phyloP scores from a whole-genome alignment of 331 rosid genomes.

The Telfairia occidentalis region DNA sequence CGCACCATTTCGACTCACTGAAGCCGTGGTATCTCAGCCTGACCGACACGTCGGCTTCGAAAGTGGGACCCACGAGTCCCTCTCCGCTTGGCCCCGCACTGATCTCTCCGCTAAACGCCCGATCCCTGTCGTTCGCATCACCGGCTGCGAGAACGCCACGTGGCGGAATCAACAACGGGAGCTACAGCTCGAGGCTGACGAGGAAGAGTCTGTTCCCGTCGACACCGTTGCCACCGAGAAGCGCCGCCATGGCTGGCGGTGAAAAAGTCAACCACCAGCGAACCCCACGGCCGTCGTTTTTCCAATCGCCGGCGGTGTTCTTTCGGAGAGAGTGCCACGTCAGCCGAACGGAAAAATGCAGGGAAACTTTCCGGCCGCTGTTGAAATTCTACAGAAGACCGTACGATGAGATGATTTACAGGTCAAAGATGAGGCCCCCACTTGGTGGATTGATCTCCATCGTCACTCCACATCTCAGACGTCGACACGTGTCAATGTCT shows the following conservation, averaged over 20 bases:
- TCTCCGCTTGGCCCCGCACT: constrained; percentile 52
- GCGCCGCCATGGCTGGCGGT: constrained; percentile 15
- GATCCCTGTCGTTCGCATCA: constrained; percentile 86
- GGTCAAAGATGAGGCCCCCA: constrained; percentile 98
- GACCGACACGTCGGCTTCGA: constrained; percentile 67
- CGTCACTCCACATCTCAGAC: constrained; percentile 64
- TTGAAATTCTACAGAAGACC: constrained; percentile 72
- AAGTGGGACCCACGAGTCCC: constrained; percentile 63
- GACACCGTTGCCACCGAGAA: constrained; percentile 71
- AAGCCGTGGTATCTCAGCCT: constrained; percentile 95
- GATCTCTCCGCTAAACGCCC: constrained; percentile 77
- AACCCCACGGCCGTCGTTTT: constrained; percentile 65
- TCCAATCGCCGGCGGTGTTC: constrained; percentile 83
- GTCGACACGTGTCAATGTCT: constrained; percentile 80
- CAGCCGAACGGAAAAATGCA: constrained; percentile 45
- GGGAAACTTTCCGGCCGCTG: constrained; percentile 58
- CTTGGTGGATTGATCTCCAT: constrained; percentile 86
- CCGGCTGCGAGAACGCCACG: constrained; percentile 53
- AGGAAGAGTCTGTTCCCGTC: constrained; percentile 69
- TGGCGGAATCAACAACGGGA: constrained; percentile 18
- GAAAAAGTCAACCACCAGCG: constrained; percentile 25
- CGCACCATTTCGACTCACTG: constrained; percentile 75
- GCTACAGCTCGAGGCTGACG: constrained; percentile 17
- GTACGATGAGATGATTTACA: constrained; percentile 78
- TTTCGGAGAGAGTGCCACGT: constrained; percentile 57